Evolutionary conservation across 2,329 filamentous ascomycete genomes (phyloP), one percentile per base, ranked within the genome.

Genomic region (Stagonosporopsis chrysanthemi): DNA sequence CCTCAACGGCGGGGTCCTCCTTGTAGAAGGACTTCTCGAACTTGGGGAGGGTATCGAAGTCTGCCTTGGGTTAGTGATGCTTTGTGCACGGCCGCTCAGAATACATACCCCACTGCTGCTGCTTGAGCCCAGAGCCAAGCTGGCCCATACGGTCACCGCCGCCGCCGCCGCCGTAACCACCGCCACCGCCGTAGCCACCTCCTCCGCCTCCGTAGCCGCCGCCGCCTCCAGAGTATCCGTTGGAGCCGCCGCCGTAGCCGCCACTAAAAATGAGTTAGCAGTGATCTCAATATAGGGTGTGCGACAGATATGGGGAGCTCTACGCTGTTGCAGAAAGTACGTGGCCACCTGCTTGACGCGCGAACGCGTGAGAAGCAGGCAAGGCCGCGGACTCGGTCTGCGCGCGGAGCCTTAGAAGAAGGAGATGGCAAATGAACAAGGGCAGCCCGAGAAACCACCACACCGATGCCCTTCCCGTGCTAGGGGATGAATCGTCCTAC

Each of bases 11-110:
- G 29, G 89, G 84, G 75, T 95, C 88, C 81, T 98, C 95, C 83
- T 98, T 97, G 86, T 99, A 99, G 82, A 99, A 99, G 8, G 91
- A 93, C 82, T 99, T 99, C 78, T 99, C 95, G 81, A 99, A 99
- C 80, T 98, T 98, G 70, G 95, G 94, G 42, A 99, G 75, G 6
- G 88, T 78, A 72, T 78, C 83, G 51, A 95, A 71, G 76, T 99
- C 95, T 95, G 66, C 19, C n/a, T 54, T 23, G 24, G 55, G 62
- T 77, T 66, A 74, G 70, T 63, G 61, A 14, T 15, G 38, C 45
- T 15, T n/a, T 24, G 3, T 6, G 9, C 35, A 15, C 17, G 15
- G n/a, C 9, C 4, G 14, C n/a, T 15, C 17, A n/a, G 28, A 58
- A 35, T 56, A 84, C 90, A 78, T 82, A 94, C 91, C 91, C 90